Conservation (phyloP, 2,329 filamentous ascomycete species). For the Penicillium sp. region DNA sequence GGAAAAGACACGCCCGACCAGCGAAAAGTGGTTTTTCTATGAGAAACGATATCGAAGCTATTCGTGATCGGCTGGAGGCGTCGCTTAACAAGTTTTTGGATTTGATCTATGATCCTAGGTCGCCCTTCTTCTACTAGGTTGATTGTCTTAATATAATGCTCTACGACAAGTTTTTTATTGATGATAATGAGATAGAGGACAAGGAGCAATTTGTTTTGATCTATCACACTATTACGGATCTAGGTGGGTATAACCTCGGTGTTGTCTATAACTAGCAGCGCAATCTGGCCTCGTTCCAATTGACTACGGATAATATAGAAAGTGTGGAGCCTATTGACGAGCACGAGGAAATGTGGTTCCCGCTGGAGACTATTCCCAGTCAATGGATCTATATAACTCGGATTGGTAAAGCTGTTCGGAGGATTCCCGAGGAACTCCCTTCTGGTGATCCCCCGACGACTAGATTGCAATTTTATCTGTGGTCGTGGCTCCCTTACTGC, state of each 20-base stretch:
- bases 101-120: conserved; percentile 6
- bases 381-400: conserved; percentile 15
- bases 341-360: too few species aligned
- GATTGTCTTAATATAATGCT: conserved; percentile 1
- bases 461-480: conserved; percentile 4
- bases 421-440: not conserved
- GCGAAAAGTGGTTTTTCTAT: not conserved
- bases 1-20: not conserved
- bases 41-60: not conserved
- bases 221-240: conserved; percentile 6
- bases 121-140: conserved; percentile 13
- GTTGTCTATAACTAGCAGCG: not conserved
- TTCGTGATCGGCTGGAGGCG: conserved; percentile 7
- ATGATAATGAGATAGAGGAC: conserved; percentile 6
- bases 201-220: conserved; percentile 13
- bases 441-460: not conserved
- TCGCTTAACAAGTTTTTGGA: conserved; percentile 13
- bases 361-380: too few species aligned
- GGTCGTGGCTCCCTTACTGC: conserved; percentile 13
- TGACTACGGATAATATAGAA: conserved; percentile 5
- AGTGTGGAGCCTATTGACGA: conserved; percentile 2
- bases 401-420: conserved; percentile 6
- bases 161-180: conserved; percentile 3
- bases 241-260: conserved; percentile 8
- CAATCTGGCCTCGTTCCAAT: not conserved